Evolutionary conservation across 2,329 filamentous ascomycete species (phyloP), one percentile per base, ranked within the genome.

Genomic region (Pseudonectria foliicola): DNA sequence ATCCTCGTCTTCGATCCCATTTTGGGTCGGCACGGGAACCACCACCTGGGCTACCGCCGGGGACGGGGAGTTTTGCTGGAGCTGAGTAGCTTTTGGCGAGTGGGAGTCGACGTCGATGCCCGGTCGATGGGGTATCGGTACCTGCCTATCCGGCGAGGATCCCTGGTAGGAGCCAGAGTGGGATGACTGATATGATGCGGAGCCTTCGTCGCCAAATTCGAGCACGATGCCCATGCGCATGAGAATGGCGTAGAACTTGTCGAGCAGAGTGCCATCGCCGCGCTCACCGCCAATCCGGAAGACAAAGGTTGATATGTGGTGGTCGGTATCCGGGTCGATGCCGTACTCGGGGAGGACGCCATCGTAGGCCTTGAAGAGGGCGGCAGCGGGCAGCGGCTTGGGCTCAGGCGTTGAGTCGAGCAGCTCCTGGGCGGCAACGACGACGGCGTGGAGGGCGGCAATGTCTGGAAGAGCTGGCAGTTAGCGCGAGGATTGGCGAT

Each of bases 281-380:
- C 70, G 69, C 50, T 77, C 71, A 40, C 78, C 79, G 34, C 85
- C 83, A 55, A 95, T 77, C 50, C 81, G 81, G 56, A 92, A 85
- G 37, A 95, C 63, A 50, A 93, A 80, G 43, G 82, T 77, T 45
- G 87, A 79, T 52, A 88, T 81, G 47, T 83, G 77, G 48, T 80
- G 78, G 51, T 89, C 85, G 46, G 82, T 71, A 49, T 85, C 79
- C n/a, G 77, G 71, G 39, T 85, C 73, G 44, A 86, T 66, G 35
- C 78, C 82, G 64, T 84, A 68, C 45, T 77, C 68, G 5, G 75
- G 75, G n/a, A 94, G 73, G 27, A 89, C 71, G 37, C 76, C 70
- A 53, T 92, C 82, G 55, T 93, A 93, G 21, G 86, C 85, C 34
- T 73, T 71, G 61, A 93, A 93, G 13, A 95, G 72, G 8, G 86